Base-by-base conservation (phyloP, 495 filamentous ascomycete species). In the Trichoderma virens region DNA sequence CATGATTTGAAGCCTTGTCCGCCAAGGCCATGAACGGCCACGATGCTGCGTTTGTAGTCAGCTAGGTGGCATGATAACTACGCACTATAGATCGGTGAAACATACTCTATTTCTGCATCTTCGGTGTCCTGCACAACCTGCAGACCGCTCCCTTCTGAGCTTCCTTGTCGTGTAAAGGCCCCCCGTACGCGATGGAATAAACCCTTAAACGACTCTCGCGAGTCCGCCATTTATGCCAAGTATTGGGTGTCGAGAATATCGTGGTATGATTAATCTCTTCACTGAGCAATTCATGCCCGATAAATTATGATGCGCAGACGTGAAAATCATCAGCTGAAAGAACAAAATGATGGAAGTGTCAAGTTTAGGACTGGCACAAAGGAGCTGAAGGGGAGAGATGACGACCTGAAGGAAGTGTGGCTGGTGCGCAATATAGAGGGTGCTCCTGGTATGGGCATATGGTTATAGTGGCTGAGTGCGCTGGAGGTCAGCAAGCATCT, bases 1-100 rank as follows among this genome's bases (percentile, higher is more conserved):
- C 63, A 65, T 34, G 63, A 65, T 28, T 31, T 35, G 54, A 65
- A 65, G 56, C 64, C 63, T 9, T 60, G 59, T 30, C 59, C 63
- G 20, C 59, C 38, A 34, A 67, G 63, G 11, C 66, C 66, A 63
- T 67, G 66, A 25, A 67, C 66, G 13, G 66, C 66, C 6, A 67
- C 66, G n/a, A 67, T 67, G 41, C 66, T 67, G 31, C n/a, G 2
- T 23, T 11, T 14, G 13, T 11, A 5, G 59, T 61, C 31, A 59
- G 91, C 69, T 88, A 88, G 14, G 83, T 87, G 2, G 38, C 5
- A 25, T n/a, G 20, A 31, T 35, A 5, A 41, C 5, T 0, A 41
- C 18, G 18, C 5, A 41, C 11, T 13, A 11, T 18, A 41, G 1
- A 0, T 2, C 38, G 2, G n/a, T 23, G 3, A 38, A 51, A 51